These are phyloP conservation scores for Teunomyces tritomae DNA, from an alignment of 805 yeast species.

Conservation along the genomic window DNA sequence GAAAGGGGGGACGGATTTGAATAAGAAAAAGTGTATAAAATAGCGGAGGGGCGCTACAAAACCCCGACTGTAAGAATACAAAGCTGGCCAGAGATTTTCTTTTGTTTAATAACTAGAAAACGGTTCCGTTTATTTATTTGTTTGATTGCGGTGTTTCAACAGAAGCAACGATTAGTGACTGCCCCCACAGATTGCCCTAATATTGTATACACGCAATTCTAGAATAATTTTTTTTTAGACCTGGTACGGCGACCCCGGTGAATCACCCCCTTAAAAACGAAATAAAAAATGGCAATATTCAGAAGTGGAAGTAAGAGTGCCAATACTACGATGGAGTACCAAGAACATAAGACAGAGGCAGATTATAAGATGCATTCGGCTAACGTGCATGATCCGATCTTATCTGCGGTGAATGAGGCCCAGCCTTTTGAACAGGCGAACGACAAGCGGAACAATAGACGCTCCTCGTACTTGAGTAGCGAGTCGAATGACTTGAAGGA, in stretches of 20 bases:
- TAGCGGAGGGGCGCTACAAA: neutral
- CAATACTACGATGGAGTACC: constrained; percentile 2
- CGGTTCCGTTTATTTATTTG: too few species aligned
- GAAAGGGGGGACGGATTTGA: neutral
- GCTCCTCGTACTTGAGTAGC: constrained; percentile 43
- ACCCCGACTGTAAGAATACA: neutral
- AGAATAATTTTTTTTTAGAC: neutral
- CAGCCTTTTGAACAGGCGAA: constrained; percentile 84
- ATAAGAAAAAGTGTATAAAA: neutral
- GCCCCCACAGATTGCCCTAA: neutral
- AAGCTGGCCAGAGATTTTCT: neutral
- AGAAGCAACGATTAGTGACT: neutral
- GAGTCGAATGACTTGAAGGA: constrained; percentile 64
- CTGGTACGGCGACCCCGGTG: neutral
- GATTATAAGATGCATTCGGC: constrained; percentile 53
- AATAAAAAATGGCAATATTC: constrained; percentile 6
- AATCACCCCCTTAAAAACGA: neutral
- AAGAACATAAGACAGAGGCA: neutral
- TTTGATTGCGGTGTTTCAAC: too few species aligned
- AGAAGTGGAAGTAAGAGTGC: constrained; percentile 2
- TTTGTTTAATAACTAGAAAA: too few species aligned
- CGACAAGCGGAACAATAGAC: constrained; percentile 33
- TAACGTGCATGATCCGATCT: constrained; percentile 62
- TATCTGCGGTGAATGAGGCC: constrained; percentile 89
- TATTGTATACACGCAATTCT: neutral